Evolutionary conservation across 768 basidiomycete species (phyloP).

Genomic region (Naganishia vishniacii): DNA sequence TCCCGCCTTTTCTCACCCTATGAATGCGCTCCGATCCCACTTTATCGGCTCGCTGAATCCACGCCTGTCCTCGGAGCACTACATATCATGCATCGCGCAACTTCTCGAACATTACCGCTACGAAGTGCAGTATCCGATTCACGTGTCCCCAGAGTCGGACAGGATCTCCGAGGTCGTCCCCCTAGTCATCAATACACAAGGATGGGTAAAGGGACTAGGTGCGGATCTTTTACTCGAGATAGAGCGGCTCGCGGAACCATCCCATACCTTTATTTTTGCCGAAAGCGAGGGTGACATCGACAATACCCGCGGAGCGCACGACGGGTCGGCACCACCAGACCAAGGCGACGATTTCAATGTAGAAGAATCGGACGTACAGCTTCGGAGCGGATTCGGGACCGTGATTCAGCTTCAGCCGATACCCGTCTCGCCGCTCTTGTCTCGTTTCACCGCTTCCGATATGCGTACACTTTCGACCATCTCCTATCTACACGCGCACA

Average conservation of each 20-base stretch:
- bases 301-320: background rate
- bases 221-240: conserved; percentile 69
- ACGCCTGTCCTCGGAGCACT: conserved; percentile 67
- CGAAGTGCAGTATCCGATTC: conserved; percentile 55
- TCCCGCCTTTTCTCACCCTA: conserved; percentile 80
- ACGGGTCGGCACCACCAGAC: conserved; percentile 32
- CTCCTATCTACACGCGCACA: conserved; percentile 65
- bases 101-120: conserved; percentile 56
- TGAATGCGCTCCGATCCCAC: conserved; percentile 66
- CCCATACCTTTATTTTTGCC: conserved; percentile 55
- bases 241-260: conserved; percentile 61
- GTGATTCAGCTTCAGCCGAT: conserved; percentile 51
- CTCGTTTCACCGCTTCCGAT: conserved; percentile 60
- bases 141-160: conserved; percentile 37
- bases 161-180: conserved; percentile 63
- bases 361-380: background rate
- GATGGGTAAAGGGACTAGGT: conserved; percentile 92
- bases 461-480: conserved; percentile 65
- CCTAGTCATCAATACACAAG: conserved; percentile 90
- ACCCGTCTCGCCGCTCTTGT: conserved; percentile 52
- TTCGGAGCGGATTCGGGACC: conserved; percentile 2
- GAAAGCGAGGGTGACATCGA: conserved; percentile 19
- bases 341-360: conserved; percentile 19
- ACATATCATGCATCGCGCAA: conserved; percentile 64
- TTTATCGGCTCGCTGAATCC: conserved; percentile 77